Conservation (phyloP, 2,329 filamentous ascomycete genomes). For the Fusarium sp. region DNA sequence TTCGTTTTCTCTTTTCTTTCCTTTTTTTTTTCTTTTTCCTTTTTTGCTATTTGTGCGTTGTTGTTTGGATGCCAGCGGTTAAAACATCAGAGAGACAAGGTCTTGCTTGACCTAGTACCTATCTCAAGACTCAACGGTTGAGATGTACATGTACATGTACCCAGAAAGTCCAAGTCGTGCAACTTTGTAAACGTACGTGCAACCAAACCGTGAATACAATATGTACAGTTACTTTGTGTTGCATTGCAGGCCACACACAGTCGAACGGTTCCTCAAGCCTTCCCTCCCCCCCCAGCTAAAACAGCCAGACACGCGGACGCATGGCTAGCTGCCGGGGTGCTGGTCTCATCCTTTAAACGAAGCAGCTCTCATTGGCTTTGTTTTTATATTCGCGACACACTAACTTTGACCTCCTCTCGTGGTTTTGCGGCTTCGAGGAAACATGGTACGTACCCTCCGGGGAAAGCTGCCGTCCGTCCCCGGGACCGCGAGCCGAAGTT, state of each 20-base stretch:
- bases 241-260: constrained; percentile 29
- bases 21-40: background rate
- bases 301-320: constrained; percentile 34
- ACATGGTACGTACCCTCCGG: constrained; percentile 37
- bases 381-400: constrained; percentile 1
- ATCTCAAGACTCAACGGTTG: background rate
- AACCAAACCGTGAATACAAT: constrained; percentile 1
- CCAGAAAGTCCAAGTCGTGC: background rate
- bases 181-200: background rate
- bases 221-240: constrained; percentile 24
- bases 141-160: background rate
- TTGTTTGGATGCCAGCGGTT: constrained; percentile 16
- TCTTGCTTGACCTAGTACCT: background rate
- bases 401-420: background rate
- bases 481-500: constrained; percentile 26
- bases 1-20: background rate
- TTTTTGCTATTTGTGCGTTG: background rate
- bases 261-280: constrained; percentile 29
- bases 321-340: constrained; percentile 32
- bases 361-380: constrained; percentile 21
- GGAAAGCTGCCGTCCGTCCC: constrained; percentile 24
- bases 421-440: constrained; percentile 18
- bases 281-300: constrained; percentile 9
- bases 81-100: constrained; percentile 12
- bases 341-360: constrained; percentile 14